Conservation (phyloP, 2,329 filamentous ascomycete genomes). For the Elsinoe fawcettii region DNA sequence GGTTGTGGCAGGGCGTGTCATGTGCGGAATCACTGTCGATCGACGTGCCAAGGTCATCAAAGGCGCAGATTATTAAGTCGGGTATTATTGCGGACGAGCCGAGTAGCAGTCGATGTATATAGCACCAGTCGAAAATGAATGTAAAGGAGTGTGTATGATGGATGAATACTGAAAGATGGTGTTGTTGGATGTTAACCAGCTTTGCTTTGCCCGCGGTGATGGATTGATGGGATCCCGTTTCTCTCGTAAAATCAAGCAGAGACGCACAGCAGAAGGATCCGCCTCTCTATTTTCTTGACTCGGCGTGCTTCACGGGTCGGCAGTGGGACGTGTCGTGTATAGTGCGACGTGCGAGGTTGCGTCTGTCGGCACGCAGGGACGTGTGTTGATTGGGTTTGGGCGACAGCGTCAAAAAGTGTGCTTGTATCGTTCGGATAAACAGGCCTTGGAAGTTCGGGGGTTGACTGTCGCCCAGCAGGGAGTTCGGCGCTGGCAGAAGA, state of each 20-base stretch:
- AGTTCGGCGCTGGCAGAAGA: constrained; percentile 6
- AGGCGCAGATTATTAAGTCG: constrained; percentile 4
- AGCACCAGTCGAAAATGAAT: neutral
- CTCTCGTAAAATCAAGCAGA: constrained; percentile 1
- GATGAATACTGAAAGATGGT: neutral
- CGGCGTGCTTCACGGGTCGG: neutral
- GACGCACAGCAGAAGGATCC: neutral
- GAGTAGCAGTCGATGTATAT: neutral
- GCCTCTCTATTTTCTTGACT: neutral
- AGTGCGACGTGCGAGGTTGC: constrained; percentile 1
- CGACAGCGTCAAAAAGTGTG: constrained; percentile 9
- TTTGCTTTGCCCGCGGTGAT: neutral
- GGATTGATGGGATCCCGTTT: neutral
- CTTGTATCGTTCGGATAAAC: constrained; percentile 3
- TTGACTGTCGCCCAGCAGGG: neutral
- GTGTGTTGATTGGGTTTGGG: neutral
- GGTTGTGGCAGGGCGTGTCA: constrained; percentile 1
- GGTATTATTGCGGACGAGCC: constrained; percentile 2
- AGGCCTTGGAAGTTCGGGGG: neutral
- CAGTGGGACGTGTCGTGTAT: constrained; percentile 4
- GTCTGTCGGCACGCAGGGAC: constrained; percentile 3
- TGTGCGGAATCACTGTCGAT: constrained; percentile 6
- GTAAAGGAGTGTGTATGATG: constrained; percentile 9
- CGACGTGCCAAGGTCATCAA: constrained; percentile 12
- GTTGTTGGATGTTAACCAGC: neutral